Percentiles rank a stretch among this genome's conserved stretches.
Conservation (phyloP, 177 flowering plant species). For the Telopea speciosissima region DNA sequence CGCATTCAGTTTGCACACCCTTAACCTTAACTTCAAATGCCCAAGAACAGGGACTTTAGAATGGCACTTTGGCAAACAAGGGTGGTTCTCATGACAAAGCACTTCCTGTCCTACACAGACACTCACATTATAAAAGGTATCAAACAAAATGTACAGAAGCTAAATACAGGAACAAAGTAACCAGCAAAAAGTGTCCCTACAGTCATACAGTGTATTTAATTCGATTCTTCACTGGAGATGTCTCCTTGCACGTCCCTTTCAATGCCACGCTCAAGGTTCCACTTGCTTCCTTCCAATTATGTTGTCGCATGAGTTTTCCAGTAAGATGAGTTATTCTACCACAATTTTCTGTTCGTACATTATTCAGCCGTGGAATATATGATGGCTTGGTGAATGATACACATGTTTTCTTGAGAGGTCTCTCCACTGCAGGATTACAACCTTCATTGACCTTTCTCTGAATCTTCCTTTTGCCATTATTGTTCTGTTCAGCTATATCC, state of each 20-base stretch:
- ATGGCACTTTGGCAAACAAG: background rate
- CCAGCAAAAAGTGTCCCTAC: background rate
- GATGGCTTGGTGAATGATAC: constrained; percentile 29
- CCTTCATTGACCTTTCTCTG: background rate
- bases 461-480: constrained; percentile 4
- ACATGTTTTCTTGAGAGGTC: constrained; percentile 15
- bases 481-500: background rate
- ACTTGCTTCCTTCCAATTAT: constrained; percentile 55
- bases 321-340: constrained; percentile 28
- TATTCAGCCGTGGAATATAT: constrained; percentile 21
- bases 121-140: background rate
- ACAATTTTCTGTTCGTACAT: constrained; percentile 29
- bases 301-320: constrained; percentile 25
- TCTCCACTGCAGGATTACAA: background rate
- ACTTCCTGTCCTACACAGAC: background rate
- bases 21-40: background rate
- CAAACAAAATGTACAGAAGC: background rate
- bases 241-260: constrained; percentile 37
- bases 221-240: constrained; percentile 24
- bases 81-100: background rate
- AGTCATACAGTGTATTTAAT: constrained; percentile 41
- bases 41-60: background rate
- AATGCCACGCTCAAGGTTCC: constrained; percentile 47
- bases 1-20: background rate
- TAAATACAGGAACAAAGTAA: background rate